phyloP scores from a whole-genome alignment of 2,329 filamentous ascomycete genomes.

The Colletotrichum trifolii region DNA sequence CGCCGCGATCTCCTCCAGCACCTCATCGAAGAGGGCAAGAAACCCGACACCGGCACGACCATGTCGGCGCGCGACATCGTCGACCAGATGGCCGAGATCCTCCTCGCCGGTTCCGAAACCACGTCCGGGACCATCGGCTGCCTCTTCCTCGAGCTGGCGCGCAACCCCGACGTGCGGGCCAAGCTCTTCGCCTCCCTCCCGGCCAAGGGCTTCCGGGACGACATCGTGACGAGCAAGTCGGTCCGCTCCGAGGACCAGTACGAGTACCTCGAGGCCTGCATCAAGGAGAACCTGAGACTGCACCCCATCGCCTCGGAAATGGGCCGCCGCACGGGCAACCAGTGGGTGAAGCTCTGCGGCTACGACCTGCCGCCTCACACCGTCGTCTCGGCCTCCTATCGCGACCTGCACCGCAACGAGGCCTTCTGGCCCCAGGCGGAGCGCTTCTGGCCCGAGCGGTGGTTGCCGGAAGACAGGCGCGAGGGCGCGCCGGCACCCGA shows the following conservation, averaged over 20 bases:
- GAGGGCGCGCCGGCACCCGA: slow-evolving; percentile 27
- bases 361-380: slow-evolving; percentile 34
- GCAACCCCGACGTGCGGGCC: slow-evolving; percentile 38
- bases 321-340: slow-evolving; percentile 31
- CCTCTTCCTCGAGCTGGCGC: slow-evolving; percentile 42
- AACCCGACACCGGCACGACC: slow-evolving; percentile 30
- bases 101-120: slow-evolving; percentile 43
- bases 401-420: slow-evolving; percentile 34
- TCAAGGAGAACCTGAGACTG: slow-evolving; percentile 81
- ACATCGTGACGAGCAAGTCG: slow-evolving; percentile 26
- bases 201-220: slow-evolving; percentile 16
- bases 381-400: slow-evolving; percentile 33
- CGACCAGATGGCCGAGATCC: slow-evolving; percentile 38
- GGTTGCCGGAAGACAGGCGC: slow-evolving; percentile 26
- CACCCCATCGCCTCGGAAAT: slow-evolving; percentile 62
- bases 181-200: slow-evolving; percentile 35
- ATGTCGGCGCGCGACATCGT: slow-evolving; percentile 38
- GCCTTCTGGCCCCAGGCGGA: slow-evolving; percentile 27
- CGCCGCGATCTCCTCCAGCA: slow-evolving; percentile 32
- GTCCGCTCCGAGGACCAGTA: slow-evolving; percentile 23
- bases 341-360: slow-evolving; percentile 32
- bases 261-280: slow-evolving; percentile 77
- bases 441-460: slow-evolving; percentile 32
- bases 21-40: slow-evolving; percentile 35
- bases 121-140: slow-evolving; percentile 42